Conservation (phyloP, 345 rosid genomes). For the Hevea brasiliensis region DNA sequence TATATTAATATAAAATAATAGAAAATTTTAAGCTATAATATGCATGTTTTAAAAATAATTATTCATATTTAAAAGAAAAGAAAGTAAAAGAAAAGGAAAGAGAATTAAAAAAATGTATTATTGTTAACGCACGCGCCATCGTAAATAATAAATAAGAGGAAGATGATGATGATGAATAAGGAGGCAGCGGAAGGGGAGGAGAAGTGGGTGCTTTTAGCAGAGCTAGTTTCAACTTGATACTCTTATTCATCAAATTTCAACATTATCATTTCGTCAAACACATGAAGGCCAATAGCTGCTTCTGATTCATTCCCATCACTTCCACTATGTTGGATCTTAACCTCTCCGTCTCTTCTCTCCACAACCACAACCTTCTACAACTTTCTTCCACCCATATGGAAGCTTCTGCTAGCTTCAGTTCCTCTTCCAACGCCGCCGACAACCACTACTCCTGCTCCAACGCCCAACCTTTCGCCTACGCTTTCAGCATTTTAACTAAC, state of each 20-base stretch:
- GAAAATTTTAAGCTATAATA: too few relatives aligned
- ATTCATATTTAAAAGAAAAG: too few relatives aligned
- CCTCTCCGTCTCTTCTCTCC: constrained; percentile 18
- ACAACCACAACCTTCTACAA: constrained; percentile 10
- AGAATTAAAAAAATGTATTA: too few relatives aligned
- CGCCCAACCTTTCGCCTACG: constrained; percentile 22
- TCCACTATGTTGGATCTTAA: constrained; percentile 54
- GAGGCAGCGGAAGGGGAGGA: too few relatives aligned
- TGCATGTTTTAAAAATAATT: too few relatives aligned
- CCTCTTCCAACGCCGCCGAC: constrained; percentile 37
- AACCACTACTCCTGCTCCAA: constrained; percentile 41
- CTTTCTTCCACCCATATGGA: constrained; percentile 28
- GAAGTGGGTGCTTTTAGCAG: too few relatives aligned
- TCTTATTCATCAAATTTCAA: too few relatives aligned
- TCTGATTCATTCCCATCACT: neutral
- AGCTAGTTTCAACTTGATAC: too few relatives aligned
- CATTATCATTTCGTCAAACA: too few relatives aligned
- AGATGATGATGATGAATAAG: neutral
- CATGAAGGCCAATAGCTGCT: too few relatives aligned
- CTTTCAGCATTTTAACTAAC: constrained; percentile 34
- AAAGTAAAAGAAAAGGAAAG: too few relatives aligned
- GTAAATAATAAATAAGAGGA: neutral
- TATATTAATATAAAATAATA: too few relatives aligned
- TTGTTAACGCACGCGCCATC: neutral
- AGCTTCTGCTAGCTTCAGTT: constrained; percentile 39